Conservation (phyloP, 2,329 filamentous ascomycete species). For the Pseudopyricularia cyperi region DNA sequence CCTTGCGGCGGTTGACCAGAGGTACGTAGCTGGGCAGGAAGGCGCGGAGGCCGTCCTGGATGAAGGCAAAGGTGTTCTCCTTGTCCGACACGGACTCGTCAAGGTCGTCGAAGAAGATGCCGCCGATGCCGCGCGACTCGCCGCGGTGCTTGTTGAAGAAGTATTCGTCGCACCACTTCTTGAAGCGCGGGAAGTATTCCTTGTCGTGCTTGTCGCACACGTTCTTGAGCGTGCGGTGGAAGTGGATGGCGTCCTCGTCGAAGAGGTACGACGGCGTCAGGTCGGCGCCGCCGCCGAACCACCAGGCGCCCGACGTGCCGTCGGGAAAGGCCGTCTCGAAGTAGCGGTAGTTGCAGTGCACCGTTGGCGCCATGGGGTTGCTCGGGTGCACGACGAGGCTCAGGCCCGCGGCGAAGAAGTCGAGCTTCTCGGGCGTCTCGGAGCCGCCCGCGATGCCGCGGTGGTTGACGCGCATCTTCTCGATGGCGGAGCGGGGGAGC, state of each 20-base stretch:
- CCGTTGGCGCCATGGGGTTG: constrained; percentile 95
- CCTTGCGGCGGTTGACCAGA: constrained; percentile 77
- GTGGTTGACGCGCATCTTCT: constrained; percentile 90
- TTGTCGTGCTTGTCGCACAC: constrained; percentile 90
- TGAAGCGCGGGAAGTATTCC: constrained; percentile 85
- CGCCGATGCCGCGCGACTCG: constrained; percentile 78
- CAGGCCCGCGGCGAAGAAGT: constrained; percentile 90
- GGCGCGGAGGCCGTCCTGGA: constrained; percentile 70
- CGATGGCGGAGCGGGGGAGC: constrained; percentile 73
- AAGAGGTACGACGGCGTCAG: constrained; percentile 89
- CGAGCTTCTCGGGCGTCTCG: constrained; percentile 60
- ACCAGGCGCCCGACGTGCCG: constrained; percentile 78
- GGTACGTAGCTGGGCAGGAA: constrained; percentile 88
- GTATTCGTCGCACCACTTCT: constrained; percentile 97
- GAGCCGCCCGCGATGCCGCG: constrained; percentile 60
- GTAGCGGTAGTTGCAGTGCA: constrained; percentile 97
- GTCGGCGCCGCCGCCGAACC: constrained; percentile 94
- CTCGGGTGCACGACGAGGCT: constrained; percentile 86
- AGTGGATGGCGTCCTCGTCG: constrained; percentile 93
- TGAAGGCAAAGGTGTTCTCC: constrained; percentile 81
- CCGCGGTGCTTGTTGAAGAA: constrained; percentile 87
- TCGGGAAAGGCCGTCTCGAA: constrained; percentile 89
- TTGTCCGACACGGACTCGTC: constrained; percentile 77
- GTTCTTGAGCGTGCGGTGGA: constrained; percentile 86
- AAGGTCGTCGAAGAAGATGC: constrained; percentile 97